phyloP scores from a whole-genome alignment of 2,329 filamentous ascomycete species.

The Coccinonectria pachysandricola region DNA sequence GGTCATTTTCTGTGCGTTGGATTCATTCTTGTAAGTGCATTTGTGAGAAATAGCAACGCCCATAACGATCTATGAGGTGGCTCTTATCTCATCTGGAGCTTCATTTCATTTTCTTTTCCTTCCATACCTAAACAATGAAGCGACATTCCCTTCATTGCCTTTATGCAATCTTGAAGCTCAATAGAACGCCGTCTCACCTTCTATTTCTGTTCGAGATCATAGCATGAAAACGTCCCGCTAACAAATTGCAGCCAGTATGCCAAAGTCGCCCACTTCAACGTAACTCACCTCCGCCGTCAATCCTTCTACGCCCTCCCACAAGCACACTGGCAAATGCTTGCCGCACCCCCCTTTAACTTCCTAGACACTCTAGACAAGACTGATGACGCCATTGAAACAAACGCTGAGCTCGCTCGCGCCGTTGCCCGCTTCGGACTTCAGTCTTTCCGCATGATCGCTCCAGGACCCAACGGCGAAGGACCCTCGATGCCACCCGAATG shows the following conservation, averaged over 20 bases:
- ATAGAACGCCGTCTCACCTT: too few species aligned
- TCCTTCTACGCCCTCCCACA: constrained; percentile 87
- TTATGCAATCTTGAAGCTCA: too few species aligned
- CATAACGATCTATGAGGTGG: too few species aligned
- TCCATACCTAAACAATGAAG: too few species aligned
- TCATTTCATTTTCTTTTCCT: too few species aligned
- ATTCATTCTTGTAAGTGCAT: constrained; percentile 61
- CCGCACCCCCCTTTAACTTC: constrained; percentile 71
- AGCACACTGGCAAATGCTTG: constrained; percentile 73
- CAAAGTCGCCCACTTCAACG: constrained; percentile 75
- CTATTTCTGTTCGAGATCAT: constrained; percentile 1
- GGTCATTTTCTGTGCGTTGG: constrained; percentile 71
- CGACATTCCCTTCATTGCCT: too few species aligned
- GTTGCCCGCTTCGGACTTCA: constrained; percentile 63
- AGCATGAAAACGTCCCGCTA: constrained; percentile 4
- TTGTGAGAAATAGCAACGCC: too few species aligned
- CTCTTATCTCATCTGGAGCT: too few species aligned
- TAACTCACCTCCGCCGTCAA: constrained; percentile 81
- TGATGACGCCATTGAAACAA: constrained; percentile 81
- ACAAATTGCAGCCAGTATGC: constrained; percentile 61
- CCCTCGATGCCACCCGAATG: constrained; percentile 50
- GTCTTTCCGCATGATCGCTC: constrained; percentile 49
- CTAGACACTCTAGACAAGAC: constrained; percentile 67
- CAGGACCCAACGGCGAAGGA: constrained; percentile 27
- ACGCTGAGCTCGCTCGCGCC: constrained; percentile 69